These are phyloP conservation scores for Stenogyne calaminthoides DNA, from an alignment of 305 asterid genomes.

Conservation along the genomic window DNA sequence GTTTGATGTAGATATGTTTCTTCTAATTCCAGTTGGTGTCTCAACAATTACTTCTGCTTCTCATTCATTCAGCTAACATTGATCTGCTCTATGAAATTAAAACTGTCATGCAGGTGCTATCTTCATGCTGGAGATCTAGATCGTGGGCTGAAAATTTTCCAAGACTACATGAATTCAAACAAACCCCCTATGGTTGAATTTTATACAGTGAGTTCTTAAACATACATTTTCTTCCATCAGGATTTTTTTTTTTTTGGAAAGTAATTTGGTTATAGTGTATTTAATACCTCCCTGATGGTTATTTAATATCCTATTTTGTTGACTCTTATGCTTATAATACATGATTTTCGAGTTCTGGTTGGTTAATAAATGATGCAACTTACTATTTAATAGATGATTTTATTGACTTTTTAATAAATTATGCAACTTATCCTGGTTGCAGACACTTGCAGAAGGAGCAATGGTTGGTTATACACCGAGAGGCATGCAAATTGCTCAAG, in stretches of 20 bases:
- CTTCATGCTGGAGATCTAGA: constrained; percentile 74
- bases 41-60: constrained; percentile 10
- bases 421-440: constrained; percentile 32
- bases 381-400: too few species aligned
- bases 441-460: constrained; percentile 88
- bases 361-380: too few species aligned
- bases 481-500: constrained; percentile 93
- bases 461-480: constrained; percentile 81
- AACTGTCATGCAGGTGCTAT: constrained; percentile 64
- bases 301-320: neutral
- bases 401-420: too few species aligned
- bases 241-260: constrained; percentile 3
- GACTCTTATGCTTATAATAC: neutral
- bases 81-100: neutral
- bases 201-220: constrained; percentile 60
- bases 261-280: neutral
- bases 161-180: constrained; percentile 73
- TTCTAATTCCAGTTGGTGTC: constrained; percentile 1
- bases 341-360: neutral
- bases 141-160: constrained; percentile 65
- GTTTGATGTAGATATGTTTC: constrained; percentile 5
- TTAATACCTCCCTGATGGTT: neutral
- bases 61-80: constrained; percentile 22
- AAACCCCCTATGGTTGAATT: constrained; percentile 60
- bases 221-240: constrained; percentile 20